A percentile compares a stretch with the other conserved stretches of the same genome.
Evolutionary conservation across 768 basidiomycete genomes (phyloP).

Genomic region (Gymnopilus junonius): DNA sequence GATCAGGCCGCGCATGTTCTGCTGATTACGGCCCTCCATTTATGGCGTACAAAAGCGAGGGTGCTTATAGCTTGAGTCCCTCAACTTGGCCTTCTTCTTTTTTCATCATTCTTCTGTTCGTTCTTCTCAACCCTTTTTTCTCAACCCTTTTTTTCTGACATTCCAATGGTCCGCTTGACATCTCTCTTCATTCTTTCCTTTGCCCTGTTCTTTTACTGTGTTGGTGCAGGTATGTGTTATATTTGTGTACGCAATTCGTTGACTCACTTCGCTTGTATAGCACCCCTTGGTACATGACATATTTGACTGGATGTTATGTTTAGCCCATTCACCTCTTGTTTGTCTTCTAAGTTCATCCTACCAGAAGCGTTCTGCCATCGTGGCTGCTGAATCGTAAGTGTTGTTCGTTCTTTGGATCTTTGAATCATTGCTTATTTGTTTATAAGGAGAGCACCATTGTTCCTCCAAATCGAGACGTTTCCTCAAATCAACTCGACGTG

Average conservation of each 20-base stretch:
- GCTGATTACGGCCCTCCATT: not conserved
- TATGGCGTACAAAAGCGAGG: not conserved
- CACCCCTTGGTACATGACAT: conserved; percentile 7
- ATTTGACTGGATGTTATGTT: too few relatives aligned
- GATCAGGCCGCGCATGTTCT: not conserved
- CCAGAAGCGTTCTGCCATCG: conserved; percentile 12
- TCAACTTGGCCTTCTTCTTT: not conserved
- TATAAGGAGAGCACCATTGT: conserved; percentile 16
- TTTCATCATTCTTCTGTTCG: not conserved
- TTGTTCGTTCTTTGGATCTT: not conserved
- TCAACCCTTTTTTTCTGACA: too few relatives aligned
- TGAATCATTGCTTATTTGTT: not conserved
- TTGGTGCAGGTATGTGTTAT: conserved; percentile 4
- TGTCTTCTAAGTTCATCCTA: not conserved
- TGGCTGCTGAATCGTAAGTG: conserved; percentile 4
- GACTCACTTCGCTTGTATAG: not conserved
- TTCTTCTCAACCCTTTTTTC: not conserved
- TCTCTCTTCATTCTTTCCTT: conserved; percentile 11
- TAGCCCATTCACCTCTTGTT: not conserved
- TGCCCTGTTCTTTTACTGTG: conserved; percentile 9
- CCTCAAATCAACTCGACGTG: conserved; percentile 13
- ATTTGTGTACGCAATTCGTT: not conserved
- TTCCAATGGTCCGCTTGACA: conserved; percentile 15
- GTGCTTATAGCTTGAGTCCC: not conserved
- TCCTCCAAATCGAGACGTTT: too few relatives aligned